These are phyloP conservation scores for Blastocladiella emersonii DNA, from an alignment of 371 early-diverging fungal species.

Conservation along the genomic window DNA sequence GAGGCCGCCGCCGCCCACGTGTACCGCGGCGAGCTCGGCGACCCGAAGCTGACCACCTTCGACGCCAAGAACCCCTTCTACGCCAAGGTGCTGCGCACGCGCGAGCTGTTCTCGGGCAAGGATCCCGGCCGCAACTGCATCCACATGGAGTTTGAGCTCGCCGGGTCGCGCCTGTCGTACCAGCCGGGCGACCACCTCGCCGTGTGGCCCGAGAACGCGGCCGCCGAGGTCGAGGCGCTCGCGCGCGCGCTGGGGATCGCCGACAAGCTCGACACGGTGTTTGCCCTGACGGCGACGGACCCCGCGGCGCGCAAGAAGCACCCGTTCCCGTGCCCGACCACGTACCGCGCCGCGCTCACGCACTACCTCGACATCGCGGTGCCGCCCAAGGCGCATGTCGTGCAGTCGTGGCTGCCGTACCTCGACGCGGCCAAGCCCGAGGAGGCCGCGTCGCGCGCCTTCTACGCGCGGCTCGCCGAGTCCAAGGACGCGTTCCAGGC, in stretches of 20 bases:
- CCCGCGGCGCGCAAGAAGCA: slow-evolving; percentile 45
- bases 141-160: slow-evolving; percentile 83
- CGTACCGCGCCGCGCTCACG: slow-evolving; percentile 71
- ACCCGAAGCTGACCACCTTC: slow-evolving; percentile 30
- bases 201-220: slow-evolving; percentile 79
- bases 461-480: slow-evolving; percentile 38
- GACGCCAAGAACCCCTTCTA: slow-evolving; percentile 71
- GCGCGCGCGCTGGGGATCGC: slow-evolving; percentile 45
- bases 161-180: slow-evolving; percentile 48
- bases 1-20: slow-evolving; percentile 21
- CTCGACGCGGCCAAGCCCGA: slow-evolving; percentile 18
- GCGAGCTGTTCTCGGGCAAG: slow-evolving; percentile 45
- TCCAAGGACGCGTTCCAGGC: slow-evolving; percentile 56
- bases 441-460: slow-evolving; percentile 32
- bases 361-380: slow-evolving; percentile 80
- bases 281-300: slow-evolving; percentile 45
- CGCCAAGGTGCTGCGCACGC: slow-evolving; percentile 40
- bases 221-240: slow-evolving; percentile 49
- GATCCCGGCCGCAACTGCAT: slow-evolving; percentile 59
- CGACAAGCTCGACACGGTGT: slow-evolving; percentile 47
- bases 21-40: slow-evolving; percentile 44
- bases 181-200: slow-evolving; percentile 91
- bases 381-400: slow-evolving; percentile 36
- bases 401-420: slow-evolving; percentile 27
- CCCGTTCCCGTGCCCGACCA: slow-evolving; percentile 75